These are phyloP conservation scores for Spizellomyces sp. DNA, from an alignment of 192 early-diverging fungal species.

Conservation along the genomic window DNA sequence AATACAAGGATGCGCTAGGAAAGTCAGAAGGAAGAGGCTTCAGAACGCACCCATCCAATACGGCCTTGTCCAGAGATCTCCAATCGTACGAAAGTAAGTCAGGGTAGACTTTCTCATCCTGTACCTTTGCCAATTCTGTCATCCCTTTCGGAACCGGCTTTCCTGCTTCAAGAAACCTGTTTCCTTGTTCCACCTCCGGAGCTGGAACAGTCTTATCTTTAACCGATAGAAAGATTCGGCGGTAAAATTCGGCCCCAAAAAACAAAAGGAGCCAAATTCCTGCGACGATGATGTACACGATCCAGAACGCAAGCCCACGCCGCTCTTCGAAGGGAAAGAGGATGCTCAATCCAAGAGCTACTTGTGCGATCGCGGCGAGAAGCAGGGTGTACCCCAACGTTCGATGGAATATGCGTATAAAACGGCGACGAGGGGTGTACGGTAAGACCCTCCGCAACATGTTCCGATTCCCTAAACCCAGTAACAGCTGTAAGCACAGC, in stretches of 20 bases:
- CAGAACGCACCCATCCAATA: no score
- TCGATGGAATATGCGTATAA: constrained; percentile 14
- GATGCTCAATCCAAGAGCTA: constrained; percentile 35
- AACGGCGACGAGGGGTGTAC: constrained; percentile 1
- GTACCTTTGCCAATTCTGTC: no score
- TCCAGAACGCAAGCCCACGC: constrained; percentile 26
- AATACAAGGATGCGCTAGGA: no score
- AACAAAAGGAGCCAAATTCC: constrained; percentile 31
- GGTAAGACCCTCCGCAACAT: constrained; percentile 24
- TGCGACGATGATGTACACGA: constrained; percentile 28
- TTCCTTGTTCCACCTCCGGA: no score
- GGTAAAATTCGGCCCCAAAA: constrained; percentile 12
- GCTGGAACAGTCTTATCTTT: no score
- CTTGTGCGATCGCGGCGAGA: constrained; percentile 7
- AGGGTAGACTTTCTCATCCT: no score
- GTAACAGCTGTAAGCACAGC: constrained; percentile 26
- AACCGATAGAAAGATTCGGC: neutral
- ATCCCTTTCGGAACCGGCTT: no score
- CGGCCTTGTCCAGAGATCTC: no score
- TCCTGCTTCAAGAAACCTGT: no score
- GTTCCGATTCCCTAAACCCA: constrained; percentile 23
- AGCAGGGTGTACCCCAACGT: constrained; percentile 16
- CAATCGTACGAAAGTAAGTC: no score
- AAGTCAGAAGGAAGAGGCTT: no score
- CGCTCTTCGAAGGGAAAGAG: constrained; percentile 30